A percentile compares a stretch with the other conserved stretches of the same genome.
Evolutionary conservation across 108 stramenopile species (phyloP).

Genomic region (Cyclotella atomus): DNA sequence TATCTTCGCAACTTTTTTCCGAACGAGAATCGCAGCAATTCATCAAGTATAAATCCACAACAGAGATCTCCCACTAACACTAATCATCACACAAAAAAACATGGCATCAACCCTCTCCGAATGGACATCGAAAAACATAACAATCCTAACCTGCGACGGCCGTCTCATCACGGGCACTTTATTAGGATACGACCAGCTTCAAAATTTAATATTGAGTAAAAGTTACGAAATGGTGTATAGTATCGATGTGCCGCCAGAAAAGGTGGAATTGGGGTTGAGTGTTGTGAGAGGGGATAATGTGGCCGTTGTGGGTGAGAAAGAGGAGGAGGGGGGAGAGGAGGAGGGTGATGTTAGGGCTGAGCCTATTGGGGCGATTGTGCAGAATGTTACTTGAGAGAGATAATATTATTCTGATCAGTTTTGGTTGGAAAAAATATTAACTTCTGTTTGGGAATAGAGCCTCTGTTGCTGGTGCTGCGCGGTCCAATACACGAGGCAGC

Average conservation of each 20-base stretch:
- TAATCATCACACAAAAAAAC: too few relatives aligned
- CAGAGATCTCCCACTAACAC: too few relatives aligned
- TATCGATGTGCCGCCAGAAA: constrained; percentile 63
- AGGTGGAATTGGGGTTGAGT: constrained; percentile 78
- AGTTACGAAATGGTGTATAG: constrained; percentile 74
- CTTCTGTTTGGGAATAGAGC: too few relatives aligned
- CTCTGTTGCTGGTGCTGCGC: too few relatives aligned
- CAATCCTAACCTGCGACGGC: constrained; percentile 84
- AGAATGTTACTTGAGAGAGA: constrained; percentile 37
- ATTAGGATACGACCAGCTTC: constrained; percentile 84
- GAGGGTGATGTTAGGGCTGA: constrained; percentile 43
- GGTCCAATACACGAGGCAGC: too few relatives aligned
- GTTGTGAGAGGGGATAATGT: constrained; percentile 89
- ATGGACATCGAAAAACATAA: constrained; percentile 68
- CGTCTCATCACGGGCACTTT: constrained; percentile 73
- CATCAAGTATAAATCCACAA: too few relatives aligned
- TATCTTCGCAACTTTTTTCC: too few relatives aligned
- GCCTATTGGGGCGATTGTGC: constrained; percentile 43
- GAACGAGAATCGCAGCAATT: too few relatives aligned
- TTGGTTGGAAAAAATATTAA: too few relatives aligned
- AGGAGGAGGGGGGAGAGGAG: constrained; percentile 11
- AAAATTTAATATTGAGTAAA: constrained; percentile 79
- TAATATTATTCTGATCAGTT: background rate
- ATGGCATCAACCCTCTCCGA: constrained; percentile 83
- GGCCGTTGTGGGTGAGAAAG: constrained; percentile 35